Base-by-base conservation (phyloP, 2,329 filamentous ascomycete genomes). In the Sporothrix schenckii region DNA sequence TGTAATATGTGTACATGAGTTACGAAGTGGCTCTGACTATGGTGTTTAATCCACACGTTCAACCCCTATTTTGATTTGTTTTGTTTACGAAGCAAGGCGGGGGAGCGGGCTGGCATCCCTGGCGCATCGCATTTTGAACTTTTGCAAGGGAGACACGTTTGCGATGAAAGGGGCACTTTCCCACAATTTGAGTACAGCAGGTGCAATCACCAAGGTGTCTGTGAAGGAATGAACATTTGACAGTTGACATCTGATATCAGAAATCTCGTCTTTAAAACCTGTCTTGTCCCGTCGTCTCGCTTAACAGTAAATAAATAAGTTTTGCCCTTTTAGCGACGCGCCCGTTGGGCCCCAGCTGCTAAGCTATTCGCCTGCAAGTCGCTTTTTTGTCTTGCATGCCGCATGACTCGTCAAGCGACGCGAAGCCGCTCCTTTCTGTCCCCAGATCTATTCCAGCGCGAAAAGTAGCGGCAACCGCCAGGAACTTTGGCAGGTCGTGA, bases 1-100 rank as follows among this genome's bases (percentile, higher is more conserved):
- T 24, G 10, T 68, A 34, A 7, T 34, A 6, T 6, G 34, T 34
- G 34, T 7, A 34, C 34, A 7, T 34, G 34, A 34, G 34, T 34
- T 7, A 5, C 34, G 34, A 34, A 34, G 34, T 34, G 34, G 34
- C 34, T 34, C 34, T 34, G 4, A 34, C 5, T 34, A 1, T 34
- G 5, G 34, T 34, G 34, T 7, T 9, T 9, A 34, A 27, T 13
- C 27, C n/a, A 10, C 16, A 49, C 47, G 44, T 44, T 44, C 13
- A n/a, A 53, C 56, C 56, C 56, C 56, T 61, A 61, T 61, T 61
- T 61, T 61, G 50, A 61, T 60, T 60, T 60, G 56, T 60, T 60
- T 61, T 44, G 5, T 16, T 63, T 27, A 19, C 16, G 21, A 47
- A 47, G 39, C 58, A 47, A 61, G 58, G 58, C 58, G 58, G 39